Base-by-base conservation (phyloP, 139 green algal genomes). In the Ostreobium quekettii region DNA sequence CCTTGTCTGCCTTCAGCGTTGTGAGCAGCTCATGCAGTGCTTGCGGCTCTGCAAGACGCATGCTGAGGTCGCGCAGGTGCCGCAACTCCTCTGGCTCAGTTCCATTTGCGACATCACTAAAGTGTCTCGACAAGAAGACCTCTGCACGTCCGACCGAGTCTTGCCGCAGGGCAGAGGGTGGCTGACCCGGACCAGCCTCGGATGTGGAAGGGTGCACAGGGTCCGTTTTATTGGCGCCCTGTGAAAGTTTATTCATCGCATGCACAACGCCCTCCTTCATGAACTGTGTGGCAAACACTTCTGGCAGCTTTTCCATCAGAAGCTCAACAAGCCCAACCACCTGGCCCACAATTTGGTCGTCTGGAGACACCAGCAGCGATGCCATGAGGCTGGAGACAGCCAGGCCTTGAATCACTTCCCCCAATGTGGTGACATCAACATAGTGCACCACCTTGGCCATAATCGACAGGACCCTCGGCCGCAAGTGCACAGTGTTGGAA, bases 181-280 rank as follows among this genome's bases (percentile, higher is more conserved):
- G n/a, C n/a, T n/a, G n/a, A n/a, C n/a, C n/a, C n/a, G n/a, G n/a
- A n/a, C n/a, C n/a, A n/a, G n/a, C n/a, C n/a, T n/a, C n/a, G n/a
- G n/a, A n/a, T n/a, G n/a, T n/a, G n/a, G n/a, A n/a, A n/a, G n/a
- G n/a, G n/a, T n/a, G n/a, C n/a, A n/a, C n/a, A n/a, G n/a, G n/a
- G n/a, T n/a, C n/a, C n/a, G n/a, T n/a, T n/a, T n/a, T n/a, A n/a
- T n/a, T n/a, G n/a, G 48, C 67, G 35, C n/a, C n/a, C 0, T 60
- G 71, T n/a, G 83, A 81, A 38, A 97, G 81, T 70, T 87, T 74
- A 24, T 95, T 82, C 26, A 97, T 74, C 0, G 85, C 87, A 63
- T 96, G 86, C 47, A 92, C 79, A 1, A 97, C 89, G 0, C 92
- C 92, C 77, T 98, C 92, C 73, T 94, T 95, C 1, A 95, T 47